Conservation (phyloP, 257 asterid genomes). For the Eustoma russellianum region DNA sequence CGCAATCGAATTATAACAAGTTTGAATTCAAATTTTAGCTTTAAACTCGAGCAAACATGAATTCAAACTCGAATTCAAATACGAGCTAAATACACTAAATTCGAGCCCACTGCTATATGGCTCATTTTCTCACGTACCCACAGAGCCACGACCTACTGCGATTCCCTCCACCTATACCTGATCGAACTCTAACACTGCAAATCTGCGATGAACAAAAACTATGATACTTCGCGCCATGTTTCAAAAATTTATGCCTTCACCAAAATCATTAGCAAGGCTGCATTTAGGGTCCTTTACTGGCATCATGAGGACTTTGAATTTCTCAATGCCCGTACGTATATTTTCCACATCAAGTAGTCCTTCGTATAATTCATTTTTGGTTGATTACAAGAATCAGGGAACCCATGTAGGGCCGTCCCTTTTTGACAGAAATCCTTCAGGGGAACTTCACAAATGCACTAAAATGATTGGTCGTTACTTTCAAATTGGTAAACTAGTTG, state of each 20-base stretch:
- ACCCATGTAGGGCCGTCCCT: conserved; percentile 25
- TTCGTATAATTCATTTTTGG: conserved; percentile 17
- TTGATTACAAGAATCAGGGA: conserved; percentile 26
- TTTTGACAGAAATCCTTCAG: conserved; percentile 25
- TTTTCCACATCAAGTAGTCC: conserved; percentile 7
- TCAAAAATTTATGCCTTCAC: conserved; percentile 17
- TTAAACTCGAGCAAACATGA: too few species aligned
- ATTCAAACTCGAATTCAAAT: too few species aligned
- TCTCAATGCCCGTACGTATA: conserved; percentile 7
- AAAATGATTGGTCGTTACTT: conserved; percentile 45
- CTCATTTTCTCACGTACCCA: too few species aligned
- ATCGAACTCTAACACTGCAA: too few species aligned
- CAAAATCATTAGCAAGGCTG: conserved; percentile 7
- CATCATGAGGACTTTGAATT: conserved; percentile 15
- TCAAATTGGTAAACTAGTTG: conserved; percentile 37
- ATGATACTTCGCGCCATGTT: conserved; percentile 24
- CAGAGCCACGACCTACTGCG: too few species aligned
- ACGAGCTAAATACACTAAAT: too few species aligned
- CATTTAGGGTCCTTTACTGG: conserved; percentile 3
- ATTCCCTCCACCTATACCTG: too few species aligned
- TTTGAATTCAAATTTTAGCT: too few species aligned
- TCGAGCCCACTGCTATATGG: too few species aligned
- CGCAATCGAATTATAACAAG: too few species aligned
- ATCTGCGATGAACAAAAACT: conserved; percentile 19
- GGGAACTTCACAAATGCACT: conserved; percentile 47